phyloP scores from a whole-genome alignment of 305 asterid genomes.

The Fraxinus albicans region DNA sequence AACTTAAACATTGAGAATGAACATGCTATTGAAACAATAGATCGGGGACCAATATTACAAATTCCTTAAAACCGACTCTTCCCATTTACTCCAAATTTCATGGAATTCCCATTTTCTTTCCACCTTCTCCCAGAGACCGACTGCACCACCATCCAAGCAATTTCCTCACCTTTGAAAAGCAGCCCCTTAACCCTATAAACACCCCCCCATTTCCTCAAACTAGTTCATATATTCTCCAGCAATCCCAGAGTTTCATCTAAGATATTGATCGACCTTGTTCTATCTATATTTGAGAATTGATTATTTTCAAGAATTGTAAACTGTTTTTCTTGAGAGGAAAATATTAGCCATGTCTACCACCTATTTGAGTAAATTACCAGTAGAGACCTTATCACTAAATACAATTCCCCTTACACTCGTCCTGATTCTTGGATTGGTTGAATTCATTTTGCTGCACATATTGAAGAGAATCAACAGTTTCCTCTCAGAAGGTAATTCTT shows the following conservation, averaged over 20 bases:
- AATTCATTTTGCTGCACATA: slow-evolving; percentile 30
- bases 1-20: neutral
- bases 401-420: slow-evolving; percentile 18
- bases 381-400: slow-evolving; percentile 16
- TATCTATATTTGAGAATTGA: neutral
- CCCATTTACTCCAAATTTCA: neutral
- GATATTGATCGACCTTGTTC: neutral
- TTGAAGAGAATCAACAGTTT: slow-evolving; percentile 28
- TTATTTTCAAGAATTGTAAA: neutral
- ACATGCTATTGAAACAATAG: neutral
- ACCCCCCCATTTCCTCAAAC: neutral
- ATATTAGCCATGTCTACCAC: slow-evolving; percentile 21
- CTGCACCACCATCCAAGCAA: neutral
- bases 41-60: neutral
- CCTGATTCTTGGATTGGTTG: slow-evolving; percentile 33
- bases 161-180: neutral
- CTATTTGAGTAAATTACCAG: slow-evolving; percentile 23
- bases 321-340: neutral
- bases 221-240: neutral
- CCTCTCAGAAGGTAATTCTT: slow-evolving; percentile 19
- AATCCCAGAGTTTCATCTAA: neutral
- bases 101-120: neutral
- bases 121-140: neutral
- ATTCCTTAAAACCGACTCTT: neutral
- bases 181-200: neutral